Percentiles rank a stretch among this genome's conserved stretches.
These are phyloP conservation scores for Panicum miliaceum DNA, from an alignment of 176 grass and related monocot species.

Conservation along the genomic window DNA sequence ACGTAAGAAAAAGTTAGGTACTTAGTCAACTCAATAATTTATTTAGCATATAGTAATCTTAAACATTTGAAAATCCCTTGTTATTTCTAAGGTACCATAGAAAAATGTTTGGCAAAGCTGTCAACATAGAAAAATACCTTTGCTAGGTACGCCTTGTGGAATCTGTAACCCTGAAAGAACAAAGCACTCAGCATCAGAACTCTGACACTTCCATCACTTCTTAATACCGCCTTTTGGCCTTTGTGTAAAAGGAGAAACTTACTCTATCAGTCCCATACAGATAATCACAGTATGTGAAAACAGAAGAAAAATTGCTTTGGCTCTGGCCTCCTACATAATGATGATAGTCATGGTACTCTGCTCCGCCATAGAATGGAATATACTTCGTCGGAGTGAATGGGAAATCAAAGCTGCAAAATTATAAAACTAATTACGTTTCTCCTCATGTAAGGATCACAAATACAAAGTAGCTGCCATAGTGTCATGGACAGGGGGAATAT, in stretches of 20 bases:
- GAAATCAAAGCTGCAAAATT: constrained; percentile 84
- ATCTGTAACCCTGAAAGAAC: constrained; percentile 87
- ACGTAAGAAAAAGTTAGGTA: constrained; percentile 21
- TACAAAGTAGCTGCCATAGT: background rate
- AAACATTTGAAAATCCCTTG: constrained; percentile 5
- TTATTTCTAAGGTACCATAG: background rate
- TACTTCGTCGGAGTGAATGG: constrained; percentile 83
- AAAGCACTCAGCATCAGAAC: constrained; percentile 39
- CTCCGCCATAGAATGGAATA: constrained; percentile 93
- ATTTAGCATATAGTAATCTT: constrained; percentile 1
- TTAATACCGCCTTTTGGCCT: background rate
- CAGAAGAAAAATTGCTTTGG: constrained; percentile 92
- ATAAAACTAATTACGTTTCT: background rate
- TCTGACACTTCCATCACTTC: background rate
- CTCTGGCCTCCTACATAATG: constrained; percentile 90
- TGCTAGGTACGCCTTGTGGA: constrained; percentile 70
- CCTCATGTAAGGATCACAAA: constrained; percentile 6
- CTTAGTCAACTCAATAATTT: constrained; percentile 13
- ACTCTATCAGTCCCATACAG: constrained; percentile 93
- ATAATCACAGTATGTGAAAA: constrained; percentile 97
- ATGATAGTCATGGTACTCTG: constrained; percentile 98
- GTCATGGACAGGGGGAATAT: background rate
- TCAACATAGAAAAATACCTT: constrained; percentile 60
- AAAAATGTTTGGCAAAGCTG: constrained; percentile 14
- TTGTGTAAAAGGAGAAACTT: constrained; percentile 32